A percentile compares a stretch with the other conserved stretches of the same genome.
Evolutionary conservation across 2,329 filamentous ascomycete species (phyloP).

Genomic region (Aspergillus latus): DNA sequence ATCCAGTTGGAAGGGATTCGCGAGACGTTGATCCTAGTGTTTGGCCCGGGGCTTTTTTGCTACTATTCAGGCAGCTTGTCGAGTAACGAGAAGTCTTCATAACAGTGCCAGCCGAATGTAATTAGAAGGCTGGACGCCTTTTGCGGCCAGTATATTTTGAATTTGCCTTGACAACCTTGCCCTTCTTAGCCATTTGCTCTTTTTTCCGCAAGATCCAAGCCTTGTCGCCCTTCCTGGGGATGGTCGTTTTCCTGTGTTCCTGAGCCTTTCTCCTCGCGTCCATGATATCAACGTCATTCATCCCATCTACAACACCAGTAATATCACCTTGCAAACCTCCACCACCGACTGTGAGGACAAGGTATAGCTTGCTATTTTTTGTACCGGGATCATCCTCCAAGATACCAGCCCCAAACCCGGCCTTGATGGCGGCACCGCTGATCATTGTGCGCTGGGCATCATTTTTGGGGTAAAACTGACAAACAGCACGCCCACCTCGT

Average conservation of each 20-base stretch:
- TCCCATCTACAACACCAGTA: constrained; percentile 81
- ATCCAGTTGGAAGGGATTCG: neutral
- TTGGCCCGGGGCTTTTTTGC: neutral
- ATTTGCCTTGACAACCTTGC: constrained; percentile 86
- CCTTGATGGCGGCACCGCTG: constrained; percentile 81
- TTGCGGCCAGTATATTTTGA: constrained; percentile 95
- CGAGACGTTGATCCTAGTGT: neutral
- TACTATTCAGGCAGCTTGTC: neutral
- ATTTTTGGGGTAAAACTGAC: constrained; percentile 98
- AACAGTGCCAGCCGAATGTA: neutral
- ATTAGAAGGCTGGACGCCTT: constrained; percentile 72
- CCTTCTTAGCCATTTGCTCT: constrained; percentile 89
- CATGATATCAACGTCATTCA: constrained; percentile 83
- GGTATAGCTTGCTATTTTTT: constrained; percentile 94
- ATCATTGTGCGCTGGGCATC: constrained; percentile 91
- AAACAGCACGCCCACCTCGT: constrained; percentile 84
- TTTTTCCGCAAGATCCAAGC: constrained; percentile 64
- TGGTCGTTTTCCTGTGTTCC: constrained; percentile 42
- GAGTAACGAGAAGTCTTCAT: neutral
- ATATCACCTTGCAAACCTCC: constrained; percentile 70
- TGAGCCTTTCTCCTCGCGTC: constrained; percentile 61
- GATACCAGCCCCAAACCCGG: constrained; percentile 91
- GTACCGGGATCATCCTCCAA: constrained; percentile 94
- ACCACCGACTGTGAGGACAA: constrained; percentile 86
- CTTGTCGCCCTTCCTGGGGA: constrained; percentile 50